Evolutionary conservation across 495 filamentous ascomycete genomes (phyloP), one percentile per base, ranked within the genome.

Genomic region (Hyaloscypha bicolor): DNA sequence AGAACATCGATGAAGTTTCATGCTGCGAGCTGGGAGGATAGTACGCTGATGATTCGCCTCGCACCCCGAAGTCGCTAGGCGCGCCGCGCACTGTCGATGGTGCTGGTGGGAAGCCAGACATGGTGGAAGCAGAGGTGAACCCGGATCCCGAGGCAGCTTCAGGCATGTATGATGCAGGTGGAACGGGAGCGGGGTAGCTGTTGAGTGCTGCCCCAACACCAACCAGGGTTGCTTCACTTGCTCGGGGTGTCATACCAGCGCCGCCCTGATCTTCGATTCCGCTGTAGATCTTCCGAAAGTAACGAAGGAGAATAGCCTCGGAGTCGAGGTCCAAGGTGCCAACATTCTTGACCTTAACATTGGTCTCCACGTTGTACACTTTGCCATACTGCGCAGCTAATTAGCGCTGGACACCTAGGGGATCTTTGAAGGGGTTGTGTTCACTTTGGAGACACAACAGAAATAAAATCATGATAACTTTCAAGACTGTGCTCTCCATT

Each of bases 331-430:
- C 71, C 5, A 72, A 58, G 6, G 56, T 56, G 8, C 71, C 71
- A 30, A 72, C 58, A 51, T 72, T 62, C 60, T 68, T 68, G 30
- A 72, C 67, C 32, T 72, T 70, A 32, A 71, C 62, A 33, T 73
- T 71, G 4, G 62, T 55, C 25, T 73, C 62, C 0, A 73, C 69
- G 1, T 69, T 70, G 35, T 69, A 72, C 1, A 66, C 25, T 19
- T 58, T 19, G 9, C 62, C 70, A 68, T 72, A 72, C 42, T 45
- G 42, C 14, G 3, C 14, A 45, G 6, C 3, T 6, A 45, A 19
- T 45, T 19, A 45, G 42, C 42, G 6, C 42, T 45, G 14, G 42
- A 45, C 9, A 45, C 6, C 14, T 11, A 12, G 42, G 14, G 14
- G 6, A 45, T 9, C 6, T n/a, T n/a, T n/a, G 33, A 9, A 37